Evolutionary conservation across 2,329 filamentous ascomycete species (phyloP), one percentile per base, ranked within the genome.

Genomic region (Penicillium brasilianum): DNA sequence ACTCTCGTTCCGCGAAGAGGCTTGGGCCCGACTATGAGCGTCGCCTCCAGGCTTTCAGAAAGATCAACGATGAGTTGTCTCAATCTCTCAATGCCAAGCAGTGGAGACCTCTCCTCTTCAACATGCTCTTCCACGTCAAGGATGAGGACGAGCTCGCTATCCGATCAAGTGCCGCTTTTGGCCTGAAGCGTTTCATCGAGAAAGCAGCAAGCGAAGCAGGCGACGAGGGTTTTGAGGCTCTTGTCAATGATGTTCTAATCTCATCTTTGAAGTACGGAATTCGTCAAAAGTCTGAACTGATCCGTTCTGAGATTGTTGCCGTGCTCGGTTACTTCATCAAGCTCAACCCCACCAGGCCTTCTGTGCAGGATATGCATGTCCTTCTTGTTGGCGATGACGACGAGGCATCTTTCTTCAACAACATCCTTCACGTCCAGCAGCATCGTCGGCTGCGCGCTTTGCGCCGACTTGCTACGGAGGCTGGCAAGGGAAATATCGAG

Each of bases 111-210:
- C 78, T 99, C 20, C 79, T 98, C 11, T 90, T 93, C 78, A 99
- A 98, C 72, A 86, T 96, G 80, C 83, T 97, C 1, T 98, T 89
- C 77, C 95, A 90, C 72, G 89, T 97, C 66, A 89, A 88, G 66
- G 87, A 94, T 65, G 89, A 92, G 58, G 92, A 97, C 64, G 95
- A 99, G 74, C 89, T 96, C 65, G 91, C 92, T 49, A 91, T 97
- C 52, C 81, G 97, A 59, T 83, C 86, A 2, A 97, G 94, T 74
- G 92, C 95, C 7, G 91, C 93, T 0, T 90, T 93, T 70, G 87
- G 87, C 6, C 79, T 99, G 41, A 90, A 90, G 69, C 85, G 88
- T 55, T 95, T 97, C 71, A 84, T 97, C 36, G 85, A 91, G 67
- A 83, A 85, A 51, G 83, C 84, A 2, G 80, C 79, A 22, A 72